Conservation (phyloP, 331 rosid genomes). For the Acacia concinna region DNA sequence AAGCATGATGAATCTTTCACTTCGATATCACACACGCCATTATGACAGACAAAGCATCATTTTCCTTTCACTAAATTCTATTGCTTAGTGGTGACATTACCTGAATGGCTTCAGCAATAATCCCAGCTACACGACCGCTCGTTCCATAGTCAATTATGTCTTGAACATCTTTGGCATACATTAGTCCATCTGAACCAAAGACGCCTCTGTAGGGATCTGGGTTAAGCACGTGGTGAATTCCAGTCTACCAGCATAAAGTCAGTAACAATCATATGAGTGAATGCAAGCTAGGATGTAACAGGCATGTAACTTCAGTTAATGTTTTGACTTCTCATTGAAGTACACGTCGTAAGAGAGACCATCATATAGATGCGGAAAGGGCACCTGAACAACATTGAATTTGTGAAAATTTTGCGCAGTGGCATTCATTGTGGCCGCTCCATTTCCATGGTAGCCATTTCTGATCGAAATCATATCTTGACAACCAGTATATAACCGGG, state of each 20-base stretch:
- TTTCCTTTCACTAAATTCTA: neutral
- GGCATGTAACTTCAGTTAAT: neutral
- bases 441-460: slow-evolving; percentile 61
- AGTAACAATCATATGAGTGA: slow-evolving; percentile 5
- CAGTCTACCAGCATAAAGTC: slow-evolving; percentile 40
- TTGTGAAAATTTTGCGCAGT: slow-evolving; percentile 48
- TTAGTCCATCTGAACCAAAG: slow-evolving; percentile 46
- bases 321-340: neutral
- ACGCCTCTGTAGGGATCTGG: slow-evolving; percentile 53
- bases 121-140: slow-evolving; percentile 42
- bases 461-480: slow-evolving; percentile 51
- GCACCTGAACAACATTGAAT: slow-evolving; percentile 51
- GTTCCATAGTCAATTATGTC: slow-evolving; percentile 52
- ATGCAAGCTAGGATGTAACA: neutral
- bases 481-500: slow-evolving; percentile 43
- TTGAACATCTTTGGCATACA: slow-evolving; percentile 51
- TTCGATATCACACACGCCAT: slow-evolving; percentile 13
- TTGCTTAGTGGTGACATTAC: slow-evolving; percentile 27
- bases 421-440: slow-evolving; percentile 45
- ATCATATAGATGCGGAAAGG: neutral
- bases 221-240: slow-evolving; percentile 52
- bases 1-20: slow-evolving; percentile 13
- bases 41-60: neutral
- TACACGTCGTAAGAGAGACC: slow-evolving; percentile 9
- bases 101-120: slow-evolving; percentile 51